phyloP scores from a whole-genome alignment of 2,329 filamentous ascomycete species.

The Orbilia quercus region DNA sequence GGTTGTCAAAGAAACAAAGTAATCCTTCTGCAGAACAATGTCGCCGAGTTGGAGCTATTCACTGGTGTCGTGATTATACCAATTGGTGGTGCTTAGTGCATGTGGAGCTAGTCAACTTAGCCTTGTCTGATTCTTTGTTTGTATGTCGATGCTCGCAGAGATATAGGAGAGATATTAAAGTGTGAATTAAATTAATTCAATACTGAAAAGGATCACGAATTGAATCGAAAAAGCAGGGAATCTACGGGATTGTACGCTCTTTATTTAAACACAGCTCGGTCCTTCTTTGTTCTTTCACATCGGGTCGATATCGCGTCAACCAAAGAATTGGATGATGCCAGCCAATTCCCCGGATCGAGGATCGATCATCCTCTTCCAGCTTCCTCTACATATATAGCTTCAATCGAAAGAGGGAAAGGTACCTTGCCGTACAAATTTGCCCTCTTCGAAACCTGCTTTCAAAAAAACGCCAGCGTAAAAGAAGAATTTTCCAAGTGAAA shows the following conservation, averaged over 20 bases:
- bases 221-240: no score
- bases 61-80: conserved; percentile 32
- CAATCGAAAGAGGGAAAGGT: conserved; percentile 3
- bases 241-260: conserved; percentile 1
- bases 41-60: conserved; percentile 8
- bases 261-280: conserved; percentile 17
- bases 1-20: conserved; percentile 36
- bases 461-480: conserved; percentile 18
- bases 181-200: background rate
- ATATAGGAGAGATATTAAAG: background rate
- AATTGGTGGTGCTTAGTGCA: conserved; percentile 14
- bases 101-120: no score
- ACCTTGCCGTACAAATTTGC: background rate
- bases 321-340: conserved; percentile 8
- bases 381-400: no score
- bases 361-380: no score
- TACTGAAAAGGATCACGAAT: conserved; percentile 1
- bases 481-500: conserved; percentile 19
- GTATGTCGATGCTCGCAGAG: background rate
- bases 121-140: background rate
- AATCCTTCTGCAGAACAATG: conserved; percentile 10
- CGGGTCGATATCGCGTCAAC: conserved; percentile 1
- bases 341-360: conserved; percentile 7
- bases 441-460: conserved; percentile 1
- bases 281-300: background rate